phyloP scores from a whole-genome alignment of 345 rosid genomes.

The Heritiera littoralis region DNA sequence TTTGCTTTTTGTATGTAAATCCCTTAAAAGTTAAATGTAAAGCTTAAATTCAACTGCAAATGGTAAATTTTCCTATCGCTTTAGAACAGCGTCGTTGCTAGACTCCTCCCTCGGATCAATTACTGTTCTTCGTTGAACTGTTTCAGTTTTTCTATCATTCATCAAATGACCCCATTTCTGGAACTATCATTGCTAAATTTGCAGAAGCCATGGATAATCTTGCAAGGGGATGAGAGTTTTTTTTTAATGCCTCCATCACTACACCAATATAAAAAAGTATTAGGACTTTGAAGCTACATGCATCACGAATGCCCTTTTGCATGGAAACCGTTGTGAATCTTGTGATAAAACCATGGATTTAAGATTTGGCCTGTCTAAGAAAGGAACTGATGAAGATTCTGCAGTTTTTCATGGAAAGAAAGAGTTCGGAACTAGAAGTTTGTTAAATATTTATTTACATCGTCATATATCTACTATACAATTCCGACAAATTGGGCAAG shows the following conservation, averaged over 20 bases:
- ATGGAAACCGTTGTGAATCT: not conserved
- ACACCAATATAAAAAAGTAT: not conserved
- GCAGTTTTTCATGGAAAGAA: not conserved
- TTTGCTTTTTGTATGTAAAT: not conserved
- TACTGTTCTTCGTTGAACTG: not conserved
- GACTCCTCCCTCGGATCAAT: not conserved
- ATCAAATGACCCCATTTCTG: not conserved
- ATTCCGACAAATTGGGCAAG: slow-evolving; percentile 30
- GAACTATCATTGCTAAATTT: not conserved
- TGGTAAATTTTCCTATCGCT: not conserved
- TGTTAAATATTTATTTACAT: not conserved
- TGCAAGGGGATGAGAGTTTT: not conserved
- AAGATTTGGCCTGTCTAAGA: not conserved
- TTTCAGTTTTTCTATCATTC: too few species aligned
- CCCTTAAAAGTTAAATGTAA: not conserved
- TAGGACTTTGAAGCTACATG: not conserved
- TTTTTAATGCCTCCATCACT: not conserved
- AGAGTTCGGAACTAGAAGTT: not conserved
- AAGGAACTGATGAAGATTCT: not conserved
- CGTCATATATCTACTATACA: slow-evolving; percentile 2
- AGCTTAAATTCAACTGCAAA: not conserved
- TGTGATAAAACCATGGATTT: not conserved
- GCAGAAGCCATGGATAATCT: not conserved
- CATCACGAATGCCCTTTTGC: not conserved
- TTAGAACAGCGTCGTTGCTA: not conserved